Evolutionary conservation across 1,284 basidiomycete genomes (phyloP).

Genomic region (Tranzscheliella williamsii): DNA sequence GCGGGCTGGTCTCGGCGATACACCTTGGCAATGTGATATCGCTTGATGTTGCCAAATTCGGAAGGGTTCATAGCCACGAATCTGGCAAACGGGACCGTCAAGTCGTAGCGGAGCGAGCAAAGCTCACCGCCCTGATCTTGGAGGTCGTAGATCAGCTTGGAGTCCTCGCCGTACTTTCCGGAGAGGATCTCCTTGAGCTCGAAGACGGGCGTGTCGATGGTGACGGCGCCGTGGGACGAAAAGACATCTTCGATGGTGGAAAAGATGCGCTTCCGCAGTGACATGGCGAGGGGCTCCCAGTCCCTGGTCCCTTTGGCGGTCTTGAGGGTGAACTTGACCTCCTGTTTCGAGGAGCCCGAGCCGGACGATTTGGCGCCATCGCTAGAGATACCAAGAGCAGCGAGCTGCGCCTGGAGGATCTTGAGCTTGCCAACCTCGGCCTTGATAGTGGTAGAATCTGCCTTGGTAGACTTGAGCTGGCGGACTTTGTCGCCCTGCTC

Average conservation of each 20-base stretch:
- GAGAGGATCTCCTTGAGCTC: constrained; percentile 93
- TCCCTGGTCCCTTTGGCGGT: constrained; percentile 84
- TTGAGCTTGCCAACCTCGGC: constrained; percentile 46
- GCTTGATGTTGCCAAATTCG: constrained; percentile 71
- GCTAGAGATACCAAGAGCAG: constrained; percentile 29
- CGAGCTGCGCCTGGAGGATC: constrained; percentile 44
- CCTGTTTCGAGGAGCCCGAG: constrained; percentile 15
- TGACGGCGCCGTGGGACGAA: constrained; percentile 83
- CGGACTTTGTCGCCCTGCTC: constrained; percentile 51
- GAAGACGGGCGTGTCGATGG: constrained; percentile 96
- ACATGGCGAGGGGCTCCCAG: constrained; percentile 92
- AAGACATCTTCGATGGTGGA: constrained; percentile 85
- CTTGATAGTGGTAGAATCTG: constrained; percentile 32
- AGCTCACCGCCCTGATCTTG: constrained; percentile 99
- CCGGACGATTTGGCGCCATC: constrained; percentile 12
- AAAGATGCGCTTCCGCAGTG: constrained; percentile 87
- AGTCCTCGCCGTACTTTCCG: constrained; percentile 84
- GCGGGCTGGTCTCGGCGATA: constrained; percentile 95
- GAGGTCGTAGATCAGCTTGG: constrained; percentile 96
- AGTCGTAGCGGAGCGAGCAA: constrained; percentile 90
- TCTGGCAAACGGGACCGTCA: constrained; percentile 90
- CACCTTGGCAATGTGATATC: constrained; percentile 98
- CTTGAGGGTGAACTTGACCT: constrained; percentile 57
- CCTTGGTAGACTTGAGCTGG: constrained; percentile 37
- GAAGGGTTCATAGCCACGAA: constrained; percentile 92